Conservation (phyloP, 2,329 filamentous ascomycete species). For the Microcyclosporella mali region DNA sequence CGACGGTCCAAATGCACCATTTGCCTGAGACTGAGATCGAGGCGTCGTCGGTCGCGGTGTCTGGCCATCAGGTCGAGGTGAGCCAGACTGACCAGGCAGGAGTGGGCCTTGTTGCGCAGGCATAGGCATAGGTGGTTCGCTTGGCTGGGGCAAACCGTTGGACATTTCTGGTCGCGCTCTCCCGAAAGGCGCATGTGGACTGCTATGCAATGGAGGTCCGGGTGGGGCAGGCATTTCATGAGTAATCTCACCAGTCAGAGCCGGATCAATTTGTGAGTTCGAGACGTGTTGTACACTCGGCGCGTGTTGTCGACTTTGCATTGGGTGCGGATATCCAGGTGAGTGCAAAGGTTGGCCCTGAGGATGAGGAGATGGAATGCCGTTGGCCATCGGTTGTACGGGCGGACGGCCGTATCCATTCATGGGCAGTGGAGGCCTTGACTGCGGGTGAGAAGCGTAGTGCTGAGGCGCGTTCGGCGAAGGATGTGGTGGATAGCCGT, state of each 20-base stretch:
- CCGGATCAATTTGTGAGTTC: conserved; percentile 3
- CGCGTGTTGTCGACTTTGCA: conserved; percentile 14
- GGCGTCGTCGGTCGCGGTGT: conserved; percentile 22
- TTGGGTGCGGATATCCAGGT: conserved; percentile 13
- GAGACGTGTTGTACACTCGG: conserved; percentile 3
- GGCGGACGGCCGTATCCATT: conserved; percentile 5
- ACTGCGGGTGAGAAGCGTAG: conserved; percentile 11
- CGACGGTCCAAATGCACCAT: conserved; percentile 11
- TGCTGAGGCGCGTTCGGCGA: conserved; percentile 7
- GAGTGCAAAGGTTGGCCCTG: conserved; percentile 24
- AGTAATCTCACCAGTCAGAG: not conserved
- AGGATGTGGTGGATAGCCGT: conserved; percentile 14
- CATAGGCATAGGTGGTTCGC: conserved; percentile 8
- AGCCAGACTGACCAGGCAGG: conserved; percentile 6
- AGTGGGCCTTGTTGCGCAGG: conserved; percentile 7
- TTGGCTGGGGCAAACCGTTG: conserved; percentile 12
- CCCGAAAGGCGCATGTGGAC: conserved; percentile 11
- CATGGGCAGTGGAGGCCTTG: conserved; percentile 3
- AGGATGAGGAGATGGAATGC: conserved; percentile 34
- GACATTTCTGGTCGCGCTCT: conserved; percentile 12
- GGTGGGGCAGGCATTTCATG: conserved; percentile 2
- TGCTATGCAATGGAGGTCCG: conserved; percentile 12
- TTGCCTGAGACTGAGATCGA: conserved; percentile 19
- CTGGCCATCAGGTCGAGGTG: conserved; percentile 13
- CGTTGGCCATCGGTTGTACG: conserved; percentile 25